A percentile compares a stretch with the other conserved stretches of the same genome.
Conservation (phyloP, 2,329 filamentous ascomycete genomes). For the Taxawa tesnikishii region DNA sequence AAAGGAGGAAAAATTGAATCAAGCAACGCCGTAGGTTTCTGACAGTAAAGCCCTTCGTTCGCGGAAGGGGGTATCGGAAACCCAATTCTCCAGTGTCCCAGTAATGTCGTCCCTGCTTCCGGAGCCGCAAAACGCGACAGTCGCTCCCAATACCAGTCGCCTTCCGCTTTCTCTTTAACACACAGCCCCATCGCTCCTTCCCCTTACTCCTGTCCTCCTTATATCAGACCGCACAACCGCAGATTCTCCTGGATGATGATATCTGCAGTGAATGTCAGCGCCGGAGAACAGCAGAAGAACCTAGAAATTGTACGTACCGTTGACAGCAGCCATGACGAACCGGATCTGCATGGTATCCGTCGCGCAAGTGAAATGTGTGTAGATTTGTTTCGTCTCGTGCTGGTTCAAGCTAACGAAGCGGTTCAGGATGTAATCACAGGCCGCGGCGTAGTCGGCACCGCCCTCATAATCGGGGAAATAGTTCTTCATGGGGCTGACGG, state of each 20-base stretch:
- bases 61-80: too few species aligned
- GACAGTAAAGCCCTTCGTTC: too few species aligned
- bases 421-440: conserved; percentile 98
- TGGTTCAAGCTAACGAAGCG: conserved; percentile 91
- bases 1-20: too few species aligned
- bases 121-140: too few species aligned
- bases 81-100: too few species aligned
- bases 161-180: too few species aligned
- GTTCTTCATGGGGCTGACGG: conserved; percentile 62
- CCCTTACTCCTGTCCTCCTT: conserved; percentile 18
- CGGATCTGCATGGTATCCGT: conserved; percentile 98
- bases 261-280: conserved; percentile 49
- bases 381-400: conserved; percentile 99
- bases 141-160: too few species aligned
- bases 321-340: conserved; percentile 99
- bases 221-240: conserved; percentile 92
- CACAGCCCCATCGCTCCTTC: too few species aligned
- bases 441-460: conserved; percentile 86
- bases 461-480: conserved; percentile 76
- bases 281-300: not conserved
- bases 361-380: conserved; percentile 98
- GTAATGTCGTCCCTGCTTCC: too few species aligned
- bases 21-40: too few species aligned
- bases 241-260: conserved; percentile 99
- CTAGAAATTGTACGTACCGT: conserved; percentile 50